Base-by-base conservation (phyloP, 2,329 filamentous ascomycete species). In the Corinectria fuckeliana region DNA sequence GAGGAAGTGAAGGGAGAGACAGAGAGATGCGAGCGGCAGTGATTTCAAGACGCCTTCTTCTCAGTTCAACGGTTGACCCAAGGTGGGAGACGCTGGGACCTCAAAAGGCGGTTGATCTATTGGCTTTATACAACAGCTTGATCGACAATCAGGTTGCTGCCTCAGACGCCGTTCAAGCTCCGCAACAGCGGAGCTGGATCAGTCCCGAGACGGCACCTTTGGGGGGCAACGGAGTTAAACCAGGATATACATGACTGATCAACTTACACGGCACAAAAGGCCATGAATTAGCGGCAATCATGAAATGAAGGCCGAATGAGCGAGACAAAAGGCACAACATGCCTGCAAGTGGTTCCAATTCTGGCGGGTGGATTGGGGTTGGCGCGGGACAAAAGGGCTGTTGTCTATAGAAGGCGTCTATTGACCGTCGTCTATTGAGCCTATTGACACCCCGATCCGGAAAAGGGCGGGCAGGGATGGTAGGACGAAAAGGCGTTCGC, bases 21-120 rank as follows among this genome's bases (percentile, higher is more conserved):
- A 23, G 20, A 50, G 20, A 39, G 45, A 7, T 30, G 3, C 32
- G 5, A 18, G 32, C 32, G 32, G 32, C 23, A 28, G 42, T 45
- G 42, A 25, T 25, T 30, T 45, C 42, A 45, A 45, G 20, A 38
- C 38, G 28, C 25, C 28, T 34, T 18, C 23, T 23, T 50, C 13
- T 39, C n/a, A 21, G 38, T 25, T 30, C 47, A 67, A 67, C 59
- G 50, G 62, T 42, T 66, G 62, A 61, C 45, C 42, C 9, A 51
- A 55, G 50, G 58, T 26, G 50, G 56, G 53, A 64, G 52, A 54
- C 54, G 60, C 65, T 65, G 61, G 61, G 63, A 47, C 61, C 52
- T 56, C 54, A 47, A 45, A n/a, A 49, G 8, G 38, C 11, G 60
- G 48, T 50, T 38, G 49, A 56, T 34, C 38, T 50, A 42, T 45